phyloP scores from a whole-genome alignment of 2,329 filamentous ascomycete genomes.

The Didymosphaeria variabile region DNA sequence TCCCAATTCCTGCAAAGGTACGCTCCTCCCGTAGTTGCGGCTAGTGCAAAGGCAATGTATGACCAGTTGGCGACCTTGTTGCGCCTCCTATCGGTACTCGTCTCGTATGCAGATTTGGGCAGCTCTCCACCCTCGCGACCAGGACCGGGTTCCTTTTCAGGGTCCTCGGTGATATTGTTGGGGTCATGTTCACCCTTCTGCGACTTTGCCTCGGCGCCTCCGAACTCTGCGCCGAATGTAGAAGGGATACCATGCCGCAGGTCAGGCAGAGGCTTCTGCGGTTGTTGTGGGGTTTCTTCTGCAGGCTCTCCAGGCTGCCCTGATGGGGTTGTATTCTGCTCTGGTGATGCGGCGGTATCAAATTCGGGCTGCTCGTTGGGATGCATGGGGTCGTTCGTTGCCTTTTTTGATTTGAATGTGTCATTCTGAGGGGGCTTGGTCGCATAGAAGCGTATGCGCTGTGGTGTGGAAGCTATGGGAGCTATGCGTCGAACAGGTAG shows the following conservation, averaged over 20 bases:
- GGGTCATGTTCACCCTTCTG: constrained; percentile 39
- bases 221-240: constrained; percentile 81
- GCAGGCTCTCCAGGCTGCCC: constrained; percentile 43
- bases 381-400: constrained; percentile 32
- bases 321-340: constrained; percentile 39
- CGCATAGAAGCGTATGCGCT: constrained; percentile 39
- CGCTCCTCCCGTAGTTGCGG: constrained; percentile 66
- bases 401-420: constrained; percentile 47
- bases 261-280: constrained; percentile 78
- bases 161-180: constrained; percentile 64
- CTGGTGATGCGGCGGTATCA: constrained; percentile 36
- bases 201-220: constrained; percentile 51
- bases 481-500: constrained; percentile 35
- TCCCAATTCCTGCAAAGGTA: constrained; percentile 93
- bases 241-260: constrained; percentile 95
- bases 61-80: constrained; percentile 78
- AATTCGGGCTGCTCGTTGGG: constrained; percentile 50
- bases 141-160: constrained; percentile 52
- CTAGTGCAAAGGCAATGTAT: constrained; percentile 68
- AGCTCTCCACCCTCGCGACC: constrained; percentile 70
- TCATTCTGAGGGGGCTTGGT: constrained; percentile 42
- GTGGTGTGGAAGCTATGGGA: constrained; percentile 39
- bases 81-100: constrained; percentile 85
- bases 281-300: constrained; percentile 58
- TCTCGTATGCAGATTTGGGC: constrained; percentile 84